Base-by-base conservation (phyloP, 1,284 basidiomycete genomes). In the Austroboletus olivaceoglutinosus region DNA sequence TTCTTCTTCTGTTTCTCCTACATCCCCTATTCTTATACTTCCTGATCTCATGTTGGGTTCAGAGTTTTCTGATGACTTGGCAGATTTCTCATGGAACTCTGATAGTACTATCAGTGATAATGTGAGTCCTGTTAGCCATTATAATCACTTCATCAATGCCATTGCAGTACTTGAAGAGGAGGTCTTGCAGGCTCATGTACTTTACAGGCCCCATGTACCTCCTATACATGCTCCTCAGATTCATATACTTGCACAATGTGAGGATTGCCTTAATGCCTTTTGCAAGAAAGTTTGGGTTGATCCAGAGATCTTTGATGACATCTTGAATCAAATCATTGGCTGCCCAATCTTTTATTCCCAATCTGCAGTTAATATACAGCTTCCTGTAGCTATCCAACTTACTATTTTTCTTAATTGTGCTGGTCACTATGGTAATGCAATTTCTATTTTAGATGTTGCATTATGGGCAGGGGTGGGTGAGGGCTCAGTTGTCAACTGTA, bases 361-460 rank as follows among this genome's bases (percentile, higher is more conserved):
- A n/a, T n/a, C n/a, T n/a, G n/a, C n/a, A n/a, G n/a, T n/a, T n/a
- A n/a, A n/a, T n/a, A n/a, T n/a, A n/a, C n/a, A n/a, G n/a, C n/a
- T n/a, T n/a, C n/a, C n/a, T n/a, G n/a, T n/a, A n/a, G n/a, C n/a
- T n/a, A 52, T 59, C 2, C 67, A 73, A 41, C 62, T 73, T 1
- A 65, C 69, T 3, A 65, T 73, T 12, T 57, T 59, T 29, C 31
- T 58, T 1, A 72, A 58, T 50, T 57, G 53, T 10, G 61, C 68
- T 46, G 65, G 68, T 1, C 69, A 73, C 39, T 56, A 67, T 55
- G 61, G 67, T 2, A 73, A 73, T 63, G 63, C 61, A 10, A 61
- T 67, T 2, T 61, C 60, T 0, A 58, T 65, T 11, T 58, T 69
- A 19, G 52, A 54, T 16, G 56, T 73, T 38, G 67, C 63, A 16